phyloP scores from a whole-genome alignment of 768 basidiomycete species.

The Russula ochroleuca region DNA sequence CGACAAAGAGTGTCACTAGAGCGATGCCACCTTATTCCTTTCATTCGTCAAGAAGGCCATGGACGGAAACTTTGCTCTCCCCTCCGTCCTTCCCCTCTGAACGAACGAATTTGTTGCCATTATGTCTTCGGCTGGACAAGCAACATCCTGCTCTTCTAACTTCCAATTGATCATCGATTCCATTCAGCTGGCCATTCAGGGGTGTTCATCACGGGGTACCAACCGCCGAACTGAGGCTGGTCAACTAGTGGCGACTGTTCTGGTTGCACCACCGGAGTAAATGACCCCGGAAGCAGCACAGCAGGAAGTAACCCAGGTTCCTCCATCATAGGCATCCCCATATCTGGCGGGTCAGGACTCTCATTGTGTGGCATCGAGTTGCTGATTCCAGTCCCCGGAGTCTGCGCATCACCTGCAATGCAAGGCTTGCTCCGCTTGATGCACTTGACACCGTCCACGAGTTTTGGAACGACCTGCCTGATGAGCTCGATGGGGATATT shows the following conservation, averaged over 20 bases:
- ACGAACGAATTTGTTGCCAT: too few species aligned
- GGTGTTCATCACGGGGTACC: neutral
- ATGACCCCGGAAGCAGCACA: too few species aligned
- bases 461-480: neutral
- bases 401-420: neutral
- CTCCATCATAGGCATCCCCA: neutral
- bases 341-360: neutral
- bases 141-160: too few species aligned
- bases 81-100: too few species aligned
- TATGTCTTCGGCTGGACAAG: too few species aligned
- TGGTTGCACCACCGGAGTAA: neutral
- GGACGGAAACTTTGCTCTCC: too few species aligned
- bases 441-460: neutral
- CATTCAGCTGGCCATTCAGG: too few species aligned
- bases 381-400: neutral
- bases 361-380: neutral
- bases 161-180: too few species aligned
- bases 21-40: neutral
- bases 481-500: neutral
- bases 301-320: neutral
- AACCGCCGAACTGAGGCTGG: neutral
- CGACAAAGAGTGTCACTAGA: neutral
- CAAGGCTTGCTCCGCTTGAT: neutral
- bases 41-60: too few species aligned
- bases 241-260: neutral